Conservation (phyloP, 2,329 filamentous ascomycete genomes). For the Aureobasidium sp. region DNA sequence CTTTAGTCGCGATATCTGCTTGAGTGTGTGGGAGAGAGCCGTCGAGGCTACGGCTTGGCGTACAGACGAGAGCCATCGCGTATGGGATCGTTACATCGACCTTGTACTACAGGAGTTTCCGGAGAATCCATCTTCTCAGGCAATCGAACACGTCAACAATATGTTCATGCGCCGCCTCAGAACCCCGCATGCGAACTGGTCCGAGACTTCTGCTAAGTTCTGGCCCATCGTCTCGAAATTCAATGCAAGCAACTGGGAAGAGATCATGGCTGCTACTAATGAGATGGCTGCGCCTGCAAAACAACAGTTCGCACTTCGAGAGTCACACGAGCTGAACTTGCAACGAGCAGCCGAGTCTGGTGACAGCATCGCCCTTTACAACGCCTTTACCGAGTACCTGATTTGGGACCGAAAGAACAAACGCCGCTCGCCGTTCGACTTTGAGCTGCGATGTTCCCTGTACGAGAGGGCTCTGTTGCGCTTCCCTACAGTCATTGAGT, state of each 20-base stretch:
- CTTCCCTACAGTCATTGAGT: conserved; percentile 63
- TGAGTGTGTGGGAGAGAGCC: conserved; percentile 63
- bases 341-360: conserved; percentile 48
- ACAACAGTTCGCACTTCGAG: conserved; percentile 54
- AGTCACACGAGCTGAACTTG: conserved; percentile 60
- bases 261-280: conserved; percentile 62
- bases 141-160: conserved; percentile 56
- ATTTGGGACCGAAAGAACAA: conserved; percentile 67
- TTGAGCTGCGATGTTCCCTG: conserved; percentile 51
- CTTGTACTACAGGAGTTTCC: conserved; percentile 61
- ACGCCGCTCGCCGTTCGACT: conserved; percentile 37
- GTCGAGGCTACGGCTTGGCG: conserved; percentile 65
- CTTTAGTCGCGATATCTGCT: conserved; percentile 59
- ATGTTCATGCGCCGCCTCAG: conserved; percentile 63
- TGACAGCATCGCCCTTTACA: conserved; percentile 50
- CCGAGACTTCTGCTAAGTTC: conserved; percentile 65
- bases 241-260: conserved; percentile 57
- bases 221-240: conserved; percentile 67
- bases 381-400: conserved; percentile 59
- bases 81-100: conserved; percentile 73
- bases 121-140: conserved; percentile 46
- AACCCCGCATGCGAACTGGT: conserved; percentile 67
- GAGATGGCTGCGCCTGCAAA: conserved; percentile 56
- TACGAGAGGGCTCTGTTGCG: conserved; percentile 70
- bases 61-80: conserved; percentile 64